phyloP scores from a whole-genome alignment of 2,329 filamentous ascomycete genomes.

The Volutella citrinella region DNA sequence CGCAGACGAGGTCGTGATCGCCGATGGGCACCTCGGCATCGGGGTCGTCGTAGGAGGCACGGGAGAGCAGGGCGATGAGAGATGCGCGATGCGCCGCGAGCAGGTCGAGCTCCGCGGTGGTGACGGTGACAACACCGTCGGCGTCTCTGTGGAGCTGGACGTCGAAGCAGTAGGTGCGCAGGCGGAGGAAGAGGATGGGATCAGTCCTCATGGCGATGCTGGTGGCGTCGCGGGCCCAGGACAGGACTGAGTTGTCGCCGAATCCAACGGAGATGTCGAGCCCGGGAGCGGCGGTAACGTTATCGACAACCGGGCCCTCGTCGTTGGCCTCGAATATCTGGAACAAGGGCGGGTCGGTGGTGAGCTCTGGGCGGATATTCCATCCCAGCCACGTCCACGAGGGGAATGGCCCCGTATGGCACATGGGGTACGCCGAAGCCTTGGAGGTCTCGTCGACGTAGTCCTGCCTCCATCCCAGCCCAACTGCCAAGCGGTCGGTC shows the following conservation, averaged over 20 bases:
- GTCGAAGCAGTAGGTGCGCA: constrained; percentile 33
- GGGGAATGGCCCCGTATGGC: constrained; percentile 27
- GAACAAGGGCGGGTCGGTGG: constrained; percentile 26
- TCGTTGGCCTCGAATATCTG: constrained; percentile 30
- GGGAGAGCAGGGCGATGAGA: constrained; percentile 19
- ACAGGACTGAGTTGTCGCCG: constrained; percentile 29
- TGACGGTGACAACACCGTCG: constrained; percentile 15
- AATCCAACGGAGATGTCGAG: constrained; percentile 35
- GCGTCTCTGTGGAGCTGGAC: constrained; percentile 22
- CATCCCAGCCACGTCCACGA: constrained; percentile 39
- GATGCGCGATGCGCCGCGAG: constrained; percentile 16
- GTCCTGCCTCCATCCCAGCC: constrained; percentile 33
- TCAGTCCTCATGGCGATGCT: constrained; percentile 25
- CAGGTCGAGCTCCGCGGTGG: constrained; percentile 15
- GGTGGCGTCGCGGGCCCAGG: constrained; percentile 35
- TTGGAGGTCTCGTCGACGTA: constrained; percentile 17
- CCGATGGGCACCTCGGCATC: constrained; percentile 19
- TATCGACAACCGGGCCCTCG: constrained; percentile 24
- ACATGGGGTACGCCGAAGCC: constrained; percentile 23
- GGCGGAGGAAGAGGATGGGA: constrained; percentile 29
- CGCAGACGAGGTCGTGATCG: constrained; percentile 23
- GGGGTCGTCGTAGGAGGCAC: constrained; percentile 12
- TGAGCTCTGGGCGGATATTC: constrained; percentile 24
- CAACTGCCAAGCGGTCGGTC: constrained; percentile 33
- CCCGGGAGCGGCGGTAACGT: constrained; percentile 28